These are phyloP conservation scores for Bombardia bombarda DNA, from an alignment of 495 filamentous ascomycete genomes.

Conservation along the genomic window DNA sequence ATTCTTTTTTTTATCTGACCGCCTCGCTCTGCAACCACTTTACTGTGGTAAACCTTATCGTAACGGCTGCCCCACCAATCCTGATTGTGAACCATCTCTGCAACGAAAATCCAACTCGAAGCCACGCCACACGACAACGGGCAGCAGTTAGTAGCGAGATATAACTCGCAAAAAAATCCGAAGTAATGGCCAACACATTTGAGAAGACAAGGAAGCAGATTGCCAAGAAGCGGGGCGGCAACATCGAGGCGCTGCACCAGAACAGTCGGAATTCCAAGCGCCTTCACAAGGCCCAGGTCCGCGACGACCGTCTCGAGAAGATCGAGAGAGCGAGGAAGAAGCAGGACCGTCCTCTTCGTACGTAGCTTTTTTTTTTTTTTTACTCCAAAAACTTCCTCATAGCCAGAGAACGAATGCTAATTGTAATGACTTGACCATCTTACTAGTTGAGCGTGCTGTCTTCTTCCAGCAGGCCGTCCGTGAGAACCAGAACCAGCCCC, in stretches of 20 bases:
- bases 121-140: neutral
- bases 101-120: constrained; percentile 2
- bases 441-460: constrained; percentile 34
- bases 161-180: too few relatives aligned
- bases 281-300: constrained; percentile 61
- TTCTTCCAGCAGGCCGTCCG: constrained; percentile 59
- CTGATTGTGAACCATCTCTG: constrained; percentile 2
- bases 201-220: constrained; percentile 80
- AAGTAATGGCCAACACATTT: constrained; percentile 75
- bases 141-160: too few relatives aligned
- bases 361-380: too few relatives aligned
- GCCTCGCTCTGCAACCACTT: constrained; percentile 14
- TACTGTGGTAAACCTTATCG: constrained; percentile 21
- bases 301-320: constrained; percentile 70
- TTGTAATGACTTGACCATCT: constrained; percentile 45
- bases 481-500: constrained; percentile 42
- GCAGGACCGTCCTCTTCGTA: constrained; percentile 60
- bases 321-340: constrained; percentile 54
- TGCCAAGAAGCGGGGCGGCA: constrained; percentile 63
- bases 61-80: constrained; percentile 19
- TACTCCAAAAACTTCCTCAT: neutral
- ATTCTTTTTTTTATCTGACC: neutral
- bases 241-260: constrained; percentile 64
- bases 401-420: neutral
- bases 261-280: constrained; percentile 72